Conservation (phyloP, 2,329 filamentous ascomycete genomes). For the Pseudogymnoascus sp. region DNA sequence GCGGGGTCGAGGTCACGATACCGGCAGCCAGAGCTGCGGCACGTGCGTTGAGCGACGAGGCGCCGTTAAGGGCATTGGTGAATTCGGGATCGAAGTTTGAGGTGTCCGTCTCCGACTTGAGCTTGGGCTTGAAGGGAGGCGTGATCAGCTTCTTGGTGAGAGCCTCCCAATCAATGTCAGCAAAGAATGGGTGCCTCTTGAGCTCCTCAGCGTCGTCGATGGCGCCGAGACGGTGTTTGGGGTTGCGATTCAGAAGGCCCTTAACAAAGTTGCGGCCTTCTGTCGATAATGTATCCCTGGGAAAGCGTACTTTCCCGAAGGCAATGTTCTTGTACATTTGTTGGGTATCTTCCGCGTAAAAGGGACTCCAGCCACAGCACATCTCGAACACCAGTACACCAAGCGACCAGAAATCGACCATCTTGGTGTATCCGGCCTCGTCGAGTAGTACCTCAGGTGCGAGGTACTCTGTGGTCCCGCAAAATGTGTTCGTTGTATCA, state of each 20-base stretch:
- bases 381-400: slow-evolving; percentile 98
- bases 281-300: slow-evolving; percentile 84
- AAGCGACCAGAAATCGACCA: slow-evolving; percentile 99
- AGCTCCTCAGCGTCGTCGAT: slow-evolving; percentile 88
- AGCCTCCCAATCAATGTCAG: slow-evolving; percentile 85
- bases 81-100: slow-evolving; percentile 99
- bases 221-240: slow-evolving; percentile 87
- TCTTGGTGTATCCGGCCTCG: slow-evolving; percentile 96
- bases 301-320: slow-evolving; percentile 96
- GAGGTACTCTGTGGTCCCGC: slow-evolving; percentile 94
- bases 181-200: slow-evolving; percentile 91
- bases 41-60: slow-evolving; percentile 82
- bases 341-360: slow-evolving; percentile 97
- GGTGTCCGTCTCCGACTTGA: slow-evolving; percentile 92
- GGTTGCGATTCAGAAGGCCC: slow-evolving; percentile 91
- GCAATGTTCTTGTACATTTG: slow-evolving; percentile 99
- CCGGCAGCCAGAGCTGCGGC: slow-evolving; percentile 80
- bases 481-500: slow-evolving; percentile 97
- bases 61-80: slow-evolving; percentile 84
- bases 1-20: slow-evolving; percentile 80
- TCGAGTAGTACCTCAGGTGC: slow-evolving; percentile 92
- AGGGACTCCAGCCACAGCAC: slow-evolving; percentile 99
- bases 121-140: slow-evolving; percentile 94
- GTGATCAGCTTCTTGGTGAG: slow-evolving; percentile 86
- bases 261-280: slow-evolving; percentile 98